Evolutionary conservation across 75 land plant species (phyloP).

Genomic region (Pseudotsuga menziesii): DNA sequence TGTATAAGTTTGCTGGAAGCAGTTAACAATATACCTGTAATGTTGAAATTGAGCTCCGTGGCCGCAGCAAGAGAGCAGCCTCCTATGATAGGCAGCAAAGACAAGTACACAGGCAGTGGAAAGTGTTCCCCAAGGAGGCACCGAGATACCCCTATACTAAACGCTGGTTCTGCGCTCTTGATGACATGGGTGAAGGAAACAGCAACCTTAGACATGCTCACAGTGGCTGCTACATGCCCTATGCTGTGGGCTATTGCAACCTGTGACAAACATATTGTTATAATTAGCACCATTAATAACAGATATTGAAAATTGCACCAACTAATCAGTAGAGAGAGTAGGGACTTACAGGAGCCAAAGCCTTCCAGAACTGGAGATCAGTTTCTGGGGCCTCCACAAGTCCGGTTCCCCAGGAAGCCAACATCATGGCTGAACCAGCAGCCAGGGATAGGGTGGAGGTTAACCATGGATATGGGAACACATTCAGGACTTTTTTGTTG

Average conservation of each 20-base stretch:
- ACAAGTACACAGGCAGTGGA: constrained; percentile 55
- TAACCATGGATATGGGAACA: constrained; percentile 61
- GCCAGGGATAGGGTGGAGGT: constrained; percentile 54
- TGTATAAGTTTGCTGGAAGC: not conserved
- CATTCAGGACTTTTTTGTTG: constrained; percentile 71
- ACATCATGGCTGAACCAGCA: constrained; percentile 53
- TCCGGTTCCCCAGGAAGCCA: constrained; percentile 50
- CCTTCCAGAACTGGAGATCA: constrained; percentile 58
- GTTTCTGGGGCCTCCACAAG: constrained; percentile 43
- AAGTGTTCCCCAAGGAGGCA: constrained; percentile 58
- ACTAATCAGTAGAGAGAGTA: not conserved
- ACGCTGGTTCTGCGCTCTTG: constrained; percentile 81
- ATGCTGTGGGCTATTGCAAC: constrained; percentile 78
- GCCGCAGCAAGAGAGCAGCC: constrained; percentile 61
- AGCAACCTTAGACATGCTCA: constrained; percentile 82
- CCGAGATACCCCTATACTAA: constrained; percentile 62
- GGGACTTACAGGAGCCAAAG: constrained; percentile 51
- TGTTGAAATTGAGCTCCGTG: constrained; percentile 81
- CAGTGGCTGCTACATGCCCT: constrained; percentile 83
- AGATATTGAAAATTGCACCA: not conserved
- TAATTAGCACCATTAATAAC: not conserved
- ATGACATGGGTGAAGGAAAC: constrained; percentile 82
- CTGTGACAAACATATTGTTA: constrained; percentile 17
- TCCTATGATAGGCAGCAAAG: constrained; percentile 71
- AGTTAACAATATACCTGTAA: constrained; percentile 30